A percentile compares a stretch with the other conserved stretches of the same genome.
phyloP scores from a whole-genome alignment of 2,329 filamentous ascomycete species.

The Apiospora arundinis region DNA sequence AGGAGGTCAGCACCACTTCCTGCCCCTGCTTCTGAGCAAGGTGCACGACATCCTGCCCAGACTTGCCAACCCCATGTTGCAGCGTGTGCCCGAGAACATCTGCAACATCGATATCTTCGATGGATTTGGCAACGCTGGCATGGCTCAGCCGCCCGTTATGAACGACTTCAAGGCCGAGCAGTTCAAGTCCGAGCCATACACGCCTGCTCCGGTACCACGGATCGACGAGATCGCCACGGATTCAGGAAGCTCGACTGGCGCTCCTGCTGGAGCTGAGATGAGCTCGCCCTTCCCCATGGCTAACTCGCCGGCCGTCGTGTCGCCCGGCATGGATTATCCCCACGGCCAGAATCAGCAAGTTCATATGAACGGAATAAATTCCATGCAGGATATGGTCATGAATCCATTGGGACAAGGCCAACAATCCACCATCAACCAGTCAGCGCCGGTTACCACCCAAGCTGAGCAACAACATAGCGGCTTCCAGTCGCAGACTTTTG shows the following conservation, averaged over 20 bases:
- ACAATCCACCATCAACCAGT: conserved; percentile 38
- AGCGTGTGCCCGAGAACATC: conserved; percentile 61
- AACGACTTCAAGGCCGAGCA: conserved; percentile 54
- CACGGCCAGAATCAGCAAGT: conserved; percentile 23
- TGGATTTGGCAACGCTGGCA: conserved; percentile 67
- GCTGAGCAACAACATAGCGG: conserved; percentile 29
- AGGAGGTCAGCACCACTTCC: conserved; percentile 77
- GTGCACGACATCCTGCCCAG: conserved; percentile 73
- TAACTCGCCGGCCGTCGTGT: conserved; percentile 60
- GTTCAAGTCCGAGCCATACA: conserved; percentile 41
- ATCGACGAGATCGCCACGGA: conserved; percentile 49
- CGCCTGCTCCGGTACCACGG: conserved; percentile 44
- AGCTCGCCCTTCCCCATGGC: conserved; percentile 54
- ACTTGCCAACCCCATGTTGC: conserved; percentile 65
- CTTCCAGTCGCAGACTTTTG: conserved; percentile 37
- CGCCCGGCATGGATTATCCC: conserved; percentile 57
- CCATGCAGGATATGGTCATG: conserved; percentile 62
- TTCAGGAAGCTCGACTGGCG: conserved; percentile 43
- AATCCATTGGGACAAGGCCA: conserved; percentile 50
- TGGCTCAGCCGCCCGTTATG: conserved; percentile 59
- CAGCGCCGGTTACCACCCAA: conserved; percentile 34
- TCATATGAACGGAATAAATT: conserved; percentile 49
- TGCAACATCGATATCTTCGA: conserved; percentile 68
- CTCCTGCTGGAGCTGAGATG: conserved; percentile 48
- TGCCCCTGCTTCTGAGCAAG: conserved; percentile 79